phyloP scores from a whole-genome alignment of 805 yeast genomes.

The Saccharomycopsis olivae region DNA sequence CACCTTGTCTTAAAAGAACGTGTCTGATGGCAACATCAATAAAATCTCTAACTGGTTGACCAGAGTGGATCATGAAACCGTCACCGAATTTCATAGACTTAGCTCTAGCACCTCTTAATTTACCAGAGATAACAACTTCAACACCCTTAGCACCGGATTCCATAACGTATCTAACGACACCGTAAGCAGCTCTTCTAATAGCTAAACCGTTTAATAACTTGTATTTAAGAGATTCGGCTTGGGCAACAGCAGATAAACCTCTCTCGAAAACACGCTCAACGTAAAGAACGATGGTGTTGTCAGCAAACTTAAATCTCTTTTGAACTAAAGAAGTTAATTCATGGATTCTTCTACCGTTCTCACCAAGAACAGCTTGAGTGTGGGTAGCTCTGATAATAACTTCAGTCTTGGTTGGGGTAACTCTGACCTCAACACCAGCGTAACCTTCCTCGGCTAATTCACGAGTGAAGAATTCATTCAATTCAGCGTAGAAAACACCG shows the following conservation, averaged over 20 bases:
- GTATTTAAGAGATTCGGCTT: constrained; percentile 98
- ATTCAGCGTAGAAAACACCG: constrained; percentile 99
- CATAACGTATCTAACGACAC: constrained; percentile 99
- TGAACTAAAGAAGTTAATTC: constrained; percentile 95
- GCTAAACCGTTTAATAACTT: constrained; percentile 98
- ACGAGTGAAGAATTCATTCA: constrained; percentile 99
- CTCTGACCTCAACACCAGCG: constrained; percentile 99
- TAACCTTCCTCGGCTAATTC: constrained; percentile 99
- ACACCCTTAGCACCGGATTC: constrained; percentile 99
- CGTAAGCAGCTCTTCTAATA: constrained; percentile 99
- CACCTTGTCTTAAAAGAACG: constrained; percentile 99
- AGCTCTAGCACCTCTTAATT: constrained; percentile 99
- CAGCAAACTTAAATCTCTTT: constrained; percentile 96
- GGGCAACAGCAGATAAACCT: constrained; percentile 99
- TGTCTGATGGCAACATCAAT: constrained; percentile 98
- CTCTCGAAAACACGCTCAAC: constrained; percentile 99
- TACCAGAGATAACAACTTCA: constrained; percentile 99
- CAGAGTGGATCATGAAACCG: constrained; percentile 99
- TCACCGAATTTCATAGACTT: constrained; percentile 99
- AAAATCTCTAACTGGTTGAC: constrained; percentile 99
- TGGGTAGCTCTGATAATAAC: constrained; percentile 98
- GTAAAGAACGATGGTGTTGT: constrained; percentile 86
- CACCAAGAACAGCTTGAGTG: constrained; percentile 98
- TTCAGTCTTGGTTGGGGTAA: constrained; percentile 96
- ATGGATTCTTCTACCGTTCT: constrained; percentile 99